These are phyloP conservation scores for Rhizoclosmatium globosum DNA, from an alignment of 192 early-diverging fungal genomes.

Conservation along the genomic window DNA sequence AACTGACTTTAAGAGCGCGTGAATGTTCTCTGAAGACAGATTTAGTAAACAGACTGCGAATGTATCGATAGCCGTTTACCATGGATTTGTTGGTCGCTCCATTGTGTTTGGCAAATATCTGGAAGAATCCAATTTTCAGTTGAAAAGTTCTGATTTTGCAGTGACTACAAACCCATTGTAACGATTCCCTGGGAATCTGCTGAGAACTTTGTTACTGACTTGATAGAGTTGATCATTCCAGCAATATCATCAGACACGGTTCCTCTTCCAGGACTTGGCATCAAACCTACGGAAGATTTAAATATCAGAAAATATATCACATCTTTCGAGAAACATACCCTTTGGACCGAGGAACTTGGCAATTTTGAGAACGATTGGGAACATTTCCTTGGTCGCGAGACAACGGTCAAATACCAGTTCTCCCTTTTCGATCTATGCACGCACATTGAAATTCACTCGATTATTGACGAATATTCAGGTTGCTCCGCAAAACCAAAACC, in stretches of 20 bases:
- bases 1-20: constrained; percentile 44
- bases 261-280: constrained; percentile 78
- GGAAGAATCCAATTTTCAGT: background rate
- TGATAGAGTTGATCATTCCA: constrained; percentile 66
- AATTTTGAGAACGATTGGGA: constrained; percentile 87
- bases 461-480: background rate
- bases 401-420: constrained; percentile 83
- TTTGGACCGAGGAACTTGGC: constrained; percentile 91
- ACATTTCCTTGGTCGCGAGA: constrained; percentile 88
- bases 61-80: constrained; percentile 12
- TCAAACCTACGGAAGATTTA: constrained; percentile 60
- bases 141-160: background rate
- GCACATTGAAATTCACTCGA: background rate
- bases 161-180: constrained; percentile 57
- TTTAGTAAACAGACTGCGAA: background rate
- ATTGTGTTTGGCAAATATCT: constrained; percentile 36
- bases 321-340: constrained; percentile 33
- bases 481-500: constrained; percentile 13
- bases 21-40: constrained; percentile 45
- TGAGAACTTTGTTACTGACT: constrained; percentile 77
- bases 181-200: constrained; percentile 78
- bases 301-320: background rate
- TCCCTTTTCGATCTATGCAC: constrained; percentile 52
- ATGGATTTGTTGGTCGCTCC: constrained; percentile 41
- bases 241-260: constrained; percentile 85